Conservation (phyloP, 2,329 filamentous ascomycete genomes). For the Diplocarpon mali region DNA sequence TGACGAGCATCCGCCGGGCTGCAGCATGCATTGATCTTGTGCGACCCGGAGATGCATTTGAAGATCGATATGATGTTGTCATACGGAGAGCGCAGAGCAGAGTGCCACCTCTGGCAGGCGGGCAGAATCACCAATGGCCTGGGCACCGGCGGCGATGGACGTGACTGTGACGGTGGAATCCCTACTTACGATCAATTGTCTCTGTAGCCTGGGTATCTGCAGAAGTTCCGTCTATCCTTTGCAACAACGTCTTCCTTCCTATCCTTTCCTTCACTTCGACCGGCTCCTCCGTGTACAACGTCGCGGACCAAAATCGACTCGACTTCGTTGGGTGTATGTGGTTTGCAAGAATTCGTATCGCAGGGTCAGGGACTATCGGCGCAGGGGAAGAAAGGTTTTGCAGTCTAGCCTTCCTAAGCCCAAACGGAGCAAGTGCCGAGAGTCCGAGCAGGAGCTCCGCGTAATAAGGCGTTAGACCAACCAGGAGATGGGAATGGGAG, state of each 20-base stretch:
- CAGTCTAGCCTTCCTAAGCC: neutral
- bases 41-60: constrained; percentile 13
- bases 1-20: constrained; percentile 25
- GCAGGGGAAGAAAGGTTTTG: neutral
- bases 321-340: neutral
- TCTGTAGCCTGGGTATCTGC: constrained; percentile 5
- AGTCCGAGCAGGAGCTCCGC: neutral
- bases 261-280: constrained; percentile 13
- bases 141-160: neutral
- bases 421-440: neutral
- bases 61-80: constrained; percentile 3
- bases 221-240: constrained; percentile 10
- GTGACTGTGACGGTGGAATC: too few relatives aligned
- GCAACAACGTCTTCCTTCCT: constrained; percentile 10
- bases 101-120: constrained; percentile 13
- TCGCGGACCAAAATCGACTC: constrained; percentile 19
- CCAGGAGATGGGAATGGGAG: neutral
- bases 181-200: neutral
- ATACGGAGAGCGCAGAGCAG: constrained; percentile 9
- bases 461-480: too few relatives aligned
- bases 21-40: constrained; percentile 27
- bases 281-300: constrained; percentile 26
- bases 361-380: constrained; percentile 1
- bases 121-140: constrained; percentile 7
- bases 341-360: constrained; percentile 7